Evolutionary conservation across 331 rosid genomes (phyloP).

Genomic region (Ulmus americana): DNA sequence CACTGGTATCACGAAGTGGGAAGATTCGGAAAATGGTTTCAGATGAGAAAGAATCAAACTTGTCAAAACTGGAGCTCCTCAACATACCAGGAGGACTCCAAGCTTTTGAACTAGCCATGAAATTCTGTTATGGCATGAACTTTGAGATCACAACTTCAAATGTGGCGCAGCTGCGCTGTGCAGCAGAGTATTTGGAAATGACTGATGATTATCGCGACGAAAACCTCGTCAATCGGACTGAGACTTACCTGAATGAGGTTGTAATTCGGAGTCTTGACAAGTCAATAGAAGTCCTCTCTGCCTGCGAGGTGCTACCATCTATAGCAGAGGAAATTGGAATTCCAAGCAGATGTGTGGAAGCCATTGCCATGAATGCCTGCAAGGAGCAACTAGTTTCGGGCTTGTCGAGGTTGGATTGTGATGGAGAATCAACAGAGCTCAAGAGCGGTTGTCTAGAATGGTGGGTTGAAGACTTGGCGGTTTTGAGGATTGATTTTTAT

Average conservation of each 20-base stretch:
- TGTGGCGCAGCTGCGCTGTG: constrained; percentile 63
- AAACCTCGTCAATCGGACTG: constrained; percentile 56
- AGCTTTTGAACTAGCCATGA: constrained; percentile 79
- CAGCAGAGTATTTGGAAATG: constrained; percentile 81
- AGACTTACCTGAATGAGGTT: constrained; percentile 52
- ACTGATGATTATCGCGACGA: constrained; percentile 68
- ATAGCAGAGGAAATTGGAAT: constrained; percentile 55
- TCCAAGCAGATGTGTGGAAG: constrained; percentile 57
- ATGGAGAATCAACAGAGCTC: constrained; percentile 46
- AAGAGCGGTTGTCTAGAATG: constrained; percentile 49
- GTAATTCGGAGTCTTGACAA: constrained; percentile 57
- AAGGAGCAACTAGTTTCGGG: constrained; percentile 72
- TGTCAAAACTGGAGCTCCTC: constrained; percentile 57
- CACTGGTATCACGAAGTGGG: constrained; percentile 74
- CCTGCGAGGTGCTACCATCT: constrained; percentile 52
- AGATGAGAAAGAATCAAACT: constrained; percentile 42
- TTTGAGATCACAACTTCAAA: constrained; percentile 68
- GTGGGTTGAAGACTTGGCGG: constrained; percentile 80
- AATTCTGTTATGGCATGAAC: constrained; percentile 79
- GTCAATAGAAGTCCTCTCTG: constrained; percentile 61
- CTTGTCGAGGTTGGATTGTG: constrained; percentile 52
- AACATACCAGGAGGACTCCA: constrained; percentile 72
- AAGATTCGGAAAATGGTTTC: constrained; percentile 80
- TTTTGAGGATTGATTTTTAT: constrained; percentile 51
- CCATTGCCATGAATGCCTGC: constrained; percentile 77